Percentiles rank a stretch among this genome's conserved stretches.
Conservation (phyloP, 2,329 filamentous ascomycete species). For the Fragosphaeria purpurea region DNA sequence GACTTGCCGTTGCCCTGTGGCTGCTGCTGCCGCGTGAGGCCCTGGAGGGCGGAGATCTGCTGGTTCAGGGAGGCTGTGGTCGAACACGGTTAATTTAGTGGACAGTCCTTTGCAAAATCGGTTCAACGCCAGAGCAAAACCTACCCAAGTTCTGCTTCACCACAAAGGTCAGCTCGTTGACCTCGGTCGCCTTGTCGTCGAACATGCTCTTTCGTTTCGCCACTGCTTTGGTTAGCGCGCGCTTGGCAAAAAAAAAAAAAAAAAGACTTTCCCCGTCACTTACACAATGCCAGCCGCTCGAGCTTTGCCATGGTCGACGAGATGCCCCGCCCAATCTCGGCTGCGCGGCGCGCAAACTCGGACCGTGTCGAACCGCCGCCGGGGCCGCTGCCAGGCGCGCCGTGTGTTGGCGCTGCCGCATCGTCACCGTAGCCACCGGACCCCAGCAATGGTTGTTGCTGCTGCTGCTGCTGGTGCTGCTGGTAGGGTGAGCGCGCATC, state of each 20-base stretch:
- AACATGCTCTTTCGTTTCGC: constrained; percentile 96
- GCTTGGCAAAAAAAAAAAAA: not conserved
- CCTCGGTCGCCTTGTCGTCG: constrained; percentile 92
- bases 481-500: not conserved
- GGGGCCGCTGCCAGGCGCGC: constrained; percentile 37
- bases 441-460: constrained; percentile 55
- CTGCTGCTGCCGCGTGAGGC: constrained; percentile 66
- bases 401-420: constrained; percentile 58
- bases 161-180: constrained; percentile 91
- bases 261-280: not conserved
- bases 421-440: constrained; percentile 27
- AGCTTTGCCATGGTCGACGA: constrained; percentile 88
- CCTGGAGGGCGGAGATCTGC: constrained; percentile 76
- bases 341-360: constrained; percentile 86
- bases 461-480: constrained; percentile 6
- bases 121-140: not conserved
- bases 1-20: constrained; percentile 35
- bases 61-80: constrained; percentile 51
- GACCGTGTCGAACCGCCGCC: constrained; percentile 40
- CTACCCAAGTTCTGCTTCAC: constrained; percentile 14
- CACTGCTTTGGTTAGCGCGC: constrained; percentile 27
- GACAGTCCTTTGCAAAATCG: too few species aligned
- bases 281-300: constrained; percentile 70
- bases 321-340: constrained; percentile 86
- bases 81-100: too few species aligned